These are phyloP conservation scores for Arthromyces matolae DNA, from an alignment of 768 basidiomycete genomes.

Conservation along the genomic window DNA sequence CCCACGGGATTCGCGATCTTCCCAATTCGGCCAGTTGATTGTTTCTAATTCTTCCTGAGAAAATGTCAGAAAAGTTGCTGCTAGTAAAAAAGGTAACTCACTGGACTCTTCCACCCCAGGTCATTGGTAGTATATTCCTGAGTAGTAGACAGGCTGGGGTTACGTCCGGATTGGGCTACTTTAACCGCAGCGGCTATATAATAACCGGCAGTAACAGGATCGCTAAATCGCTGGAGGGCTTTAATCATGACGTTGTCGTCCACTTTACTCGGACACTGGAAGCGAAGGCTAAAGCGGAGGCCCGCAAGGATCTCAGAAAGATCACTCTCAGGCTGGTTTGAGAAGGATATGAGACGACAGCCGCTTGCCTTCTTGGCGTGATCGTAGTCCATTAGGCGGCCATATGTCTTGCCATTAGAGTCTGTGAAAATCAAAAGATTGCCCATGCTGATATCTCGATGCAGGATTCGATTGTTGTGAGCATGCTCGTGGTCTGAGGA, in stretches of 20 bases:
- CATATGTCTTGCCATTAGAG: not conserved
- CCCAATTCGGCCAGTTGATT: no score
- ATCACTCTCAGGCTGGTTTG: not conserved
- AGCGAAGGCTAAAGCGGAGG: accelerated
- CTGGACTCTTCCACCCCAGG: no score
- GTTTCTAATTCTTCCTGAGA: not conserved
- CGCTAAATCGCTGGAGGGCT: not conserved
- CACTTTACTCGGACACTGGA: not conserved
- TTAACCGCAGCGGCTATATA: not conserved
- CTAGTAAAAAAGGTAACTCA: no score
- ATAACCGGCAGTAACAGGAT: no score
- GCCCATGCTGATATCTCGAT: not conserved
- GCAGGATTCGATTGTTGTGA: not conserved
- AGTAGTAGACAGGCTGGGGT: not conserved
- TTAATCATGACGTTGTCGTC: not conserved
- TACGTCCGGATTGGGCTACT: not conserved
- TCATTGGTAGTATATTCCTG: no score
- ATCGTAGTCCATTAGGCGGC: constrained; percentile 5
- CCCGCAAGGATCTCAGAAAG: not conserved
- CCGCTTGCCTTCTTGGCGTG: not conserved
- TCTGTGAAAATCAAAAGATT: constrained; percentile 2
- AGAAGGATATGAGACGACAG: not conserved
- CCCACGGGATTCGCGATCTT: not conserved
- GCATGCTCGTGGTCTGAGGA: not conserved
- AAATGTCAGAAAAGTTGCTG: not conserved